Evolutionary conservation across 768 basidiomycete species (phyloP), one percentile per base, ranked within the genome.

Genomic region (Auricularia sp.): DNA sequence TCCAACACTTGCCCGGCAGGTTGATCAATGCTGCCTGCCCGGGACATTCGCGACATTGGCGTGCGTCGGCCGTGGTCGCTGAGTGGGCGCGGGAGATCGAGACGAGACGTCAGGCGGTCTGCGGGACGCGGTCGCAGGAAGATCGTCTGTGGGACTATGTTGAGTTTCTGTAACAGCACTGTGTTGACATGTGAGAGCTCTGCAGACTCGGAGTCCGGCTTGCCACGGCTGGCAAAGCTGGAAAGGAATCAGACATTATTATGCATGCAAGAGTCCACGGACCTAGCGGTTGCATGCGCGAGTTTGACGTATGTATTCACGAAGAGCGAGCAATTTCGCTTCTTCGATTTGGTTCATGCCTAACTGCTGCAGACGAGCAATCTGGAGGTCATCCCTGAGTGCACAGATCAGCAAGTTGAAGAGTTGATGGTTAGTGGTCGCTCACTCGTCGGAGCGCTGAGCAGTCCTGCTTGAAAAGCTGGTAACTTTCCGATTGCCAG

Each of bases 121-220:
- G 67, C 62, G 23, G 66, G 54, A 39, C 66, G 64, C 34, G 64
- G 70, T 36, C 72, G 90, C 68, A 97, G 77, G 74, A 98, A 97
- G 21, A 97, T 86, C 0, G 93, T 97, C 65, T 91, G 92, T 12
- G 93, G 93, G 0, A 94, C 90, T 3, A 95, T 88, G 1, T 88
- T 88, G 3, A 98, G 84, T 70, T 91, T 93, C 69, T 88, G 89
- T 47, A 99, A 81, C 65, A 92, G 89, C 39, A 93, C 80, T 61
- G 87, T 83, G 21, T 83, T 83, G 8, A 80, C 82, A 71, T 84
- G 87, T 29, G 91, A 78, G 65, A 80, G 82, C 6, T 62, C 43
- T 21, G 86, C 86, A 0, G 82, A 74, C 68, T 89, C 88, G 43
- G 79, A 81, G 66, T 91, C 88, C 29, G 79, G 74, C 63, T 77